Base-by-base conservation (phyloP, 2,329 filamentous ascomycete species). In the Epichloe amarillans region DNA sequence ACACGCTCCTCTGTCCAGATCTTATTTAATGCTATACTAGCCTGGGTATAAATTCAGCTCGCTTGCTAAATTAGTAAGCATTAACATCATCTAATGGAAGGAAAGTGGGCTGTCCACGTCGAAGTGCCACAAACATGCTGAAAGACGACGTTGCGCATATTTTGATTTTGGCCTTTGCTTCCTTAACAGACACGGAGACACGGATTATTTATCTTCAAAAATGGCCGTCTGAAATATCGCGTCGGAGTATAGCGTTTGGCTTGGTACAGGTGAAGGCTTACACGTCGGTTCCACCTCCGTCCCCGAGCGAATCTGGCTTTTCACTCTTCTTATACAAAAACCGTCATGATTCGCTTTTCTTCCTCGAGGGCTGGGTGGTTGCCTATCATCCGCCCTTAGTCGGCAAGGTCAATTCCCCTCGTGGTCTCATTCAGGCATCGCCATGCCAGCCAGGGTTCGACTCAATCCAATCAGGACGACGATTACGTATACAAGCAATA, bases 401-500 rank as follows among this genome's bases (percentile, higher is more conserved):
- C 26, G 26, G 8, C 26, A 30, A 30, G 2, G 2, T 30, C 1
- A 10, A 10, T 30, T 7, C 26, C 26, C 26, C 5, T 56, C 61
- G 30, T 62, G 58, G 26, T 61, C 57, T n/a, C 80, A 81, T 49
- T 82, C 80, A 1, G 75, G 75, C 30, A 71, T 70, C 50, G 72
- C 70, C 69, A 86, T 79, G 50, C 82, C 74, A 36, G 74, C 72
- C 52, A 82, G 66, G 30, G 83, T 83, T 53, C 88, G 80, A 46
- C 80, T 66, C 50, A 91, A 66, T 46, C 88, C 93, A 46, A 86
- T 74, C 37, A 96, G 72, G 4, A 88, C 79, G 52, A 95, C 76
- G 54, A 93, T 66, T 49, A 94, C 61, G 75, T 89, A 98, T 30
- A 95, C 69, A 3, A 87, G 70, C 12, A 96, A 68, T 4, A 98